phyloP scores from a whole-genome alignment of 2,329 filamentous ascomycete genomes.

The Cucurbitaria berberidis region DNA sequence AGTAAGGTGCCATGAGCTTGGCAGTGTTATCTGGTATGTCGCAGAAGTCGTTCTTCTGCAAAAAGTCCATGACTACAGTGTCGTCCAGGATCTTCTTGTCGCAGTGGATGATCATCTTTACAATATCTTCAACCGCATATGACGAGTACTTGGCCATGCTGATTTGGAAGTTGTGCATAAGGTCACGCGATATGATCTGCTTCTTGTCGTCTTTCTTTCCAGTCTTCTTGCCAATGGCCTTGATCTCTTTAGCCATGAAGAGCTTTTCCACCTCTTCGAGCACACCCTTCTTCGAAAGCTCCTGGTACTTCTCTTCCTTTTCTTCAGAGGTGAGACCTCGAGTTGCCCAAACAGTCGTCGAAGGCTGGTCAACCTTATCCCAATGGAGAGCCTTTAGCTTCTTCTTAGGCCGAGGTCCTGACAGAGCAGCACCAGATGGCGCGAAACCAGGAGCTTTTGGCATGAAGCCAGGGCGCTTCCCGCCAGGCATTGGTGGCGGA shows the following conservation, averaged over 20 bases:
- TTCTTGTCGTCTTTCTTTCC: conserved; percentile 94
- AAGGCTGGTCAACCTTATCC: conserved; percentile 95
- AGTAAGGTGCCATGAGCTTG: conserved; percentile 93
- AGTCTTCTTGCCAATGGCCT: conserved; percentile 73
- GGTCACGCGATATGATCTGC: conserved; percentile 89
- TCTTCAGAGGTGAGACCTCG: conserved; percentile 85
- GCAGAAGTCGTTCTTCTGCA: conserved; percentile 91
- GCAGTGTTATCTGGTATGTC: conserved; percentile 88
- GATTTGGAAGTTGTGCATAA: conserved; percentile 67
- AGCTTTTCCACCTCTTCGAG: conserved; percentile 97
- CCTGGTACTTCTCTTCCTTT: conserved; percentile 93
- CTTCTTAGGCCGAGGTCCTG: conserved; percentile 91
- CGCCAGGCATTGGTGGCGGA: conserved; percentile 58
- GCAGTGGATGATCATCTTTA: conserved; percentile 94
- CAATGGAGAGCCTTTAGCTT: conserved; percentile 99
- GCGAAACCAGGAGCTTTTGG: conserved; percentile 63
- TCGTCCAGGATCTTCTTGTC: conserved; percentile 89
- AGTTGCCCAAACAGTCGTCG: conserved; percentile 90
- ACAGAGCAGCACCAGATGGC: conserved; percentile 70
- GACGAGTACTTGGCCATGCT: conserved; percentile 93
- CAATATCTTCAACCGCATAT: conserved; percentile 79
- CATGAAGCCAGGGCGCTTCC: conserved; percentile 73
- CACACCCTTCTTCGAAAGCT: conserved; percentile 92
- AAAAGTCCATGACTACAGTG: conserved; percentile 91
- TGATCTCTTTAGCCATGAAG: conserved; percentile 97